Evolutionary conservation across 441 rosid species (phyloP).

Genomic region (Cnidoscolus chayamansa): DNA sequence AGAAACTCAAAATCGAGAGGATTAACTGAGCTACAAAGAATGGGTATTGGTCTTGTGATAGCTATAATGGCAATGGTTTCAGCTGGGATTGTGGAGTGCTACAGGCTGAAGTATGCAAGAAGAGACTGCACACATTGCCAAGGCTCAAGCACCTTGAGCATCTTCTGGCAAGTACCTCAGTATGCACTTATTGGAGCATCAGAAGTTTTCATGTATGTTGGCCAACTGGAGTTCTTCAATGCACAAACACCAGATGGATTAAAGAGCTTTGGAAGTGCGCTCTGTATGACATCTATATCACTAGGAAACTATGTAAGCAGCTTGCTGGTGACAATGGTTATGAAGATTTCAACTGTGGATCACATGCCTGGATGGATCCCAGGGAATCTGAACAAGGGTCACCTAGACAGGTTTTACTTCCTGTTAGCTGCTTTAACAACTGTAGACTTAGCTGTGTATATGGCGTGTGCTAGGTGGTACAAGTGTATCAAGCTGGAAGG

Average conservation of each 20-base stretch:
- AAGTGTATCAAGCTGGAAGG: slow-evolving; percentile 66
- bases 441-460: slow-evolving; percentile 57
- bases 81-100: slow-evolving; percentile 83
- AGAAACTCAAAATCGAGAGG: slow-evolving; percentile 51
- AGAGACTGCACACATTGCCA: slow-evolving; percentile 68
- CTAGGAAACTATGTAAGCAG: slow-evolving; percentile 95
- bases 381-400: slow-evolving; percentile 89
- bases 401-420: slow-evolving; percentile 91
- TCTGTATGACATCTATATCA: slow-evolving; percentile 95
- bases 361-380: slow-evolving; percentile 98
- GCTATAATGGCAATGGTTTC: slow-evolving; percentile 86
- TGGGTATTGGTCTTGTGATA: slow-evolving; percentile 93
- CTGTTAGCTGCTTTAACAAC: slow-evolving; percentile 74
- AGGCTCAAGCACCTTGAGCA: slow-evolving; percentile 89
- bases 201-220: slow-evolving; percentile 98
- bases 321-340: slow-evolving; percentile 80
- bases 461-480: slow-evolving; percentile 86
- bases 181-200: slow-evolving; percentile 90
- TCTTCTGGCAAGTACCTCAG: slow-evolving; percentile 98
- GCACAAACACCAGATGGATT: slow-evolving; percentile 92
- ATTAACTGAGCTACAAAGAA: slow-evolving; percentile 86
- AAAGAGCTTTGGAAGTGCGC: slow-evolving; percentile 97
- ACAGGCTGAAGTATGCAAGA: slow-evolving; percentile 67
- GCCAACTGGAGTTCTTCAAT: slow-evolving; percentile 96
- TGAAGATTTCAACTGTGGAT: slow-evolving; percentile 81